Conservation (phyloP, 140 eudicot species). For the Oenanthe javanica region DNA sequence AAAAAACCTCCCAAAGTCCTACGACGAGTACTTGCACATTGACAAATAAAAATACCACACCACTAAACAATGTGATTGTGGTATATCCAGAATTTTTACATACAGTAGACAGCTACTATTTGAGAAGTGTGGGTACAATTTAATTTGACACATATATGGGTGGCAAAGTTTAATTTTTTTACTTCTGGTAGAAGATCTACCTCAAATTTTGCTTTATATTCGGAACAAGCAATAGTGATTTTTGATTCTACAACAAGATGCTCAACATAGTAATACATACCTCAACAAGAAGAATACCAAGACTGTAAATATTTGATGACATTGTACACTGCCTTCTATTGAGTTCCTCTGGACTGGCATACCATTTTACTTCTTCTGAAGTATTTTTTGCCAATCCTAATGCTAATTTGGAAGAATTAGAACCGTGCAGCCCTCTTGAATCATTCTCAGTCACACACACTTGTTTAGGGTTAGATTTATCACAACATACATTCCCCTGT, state of each 20-base stretch:
- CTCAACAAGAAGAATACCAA: constrained; percentile 90
- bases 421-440: constrained; percentile 15
- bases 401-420: constrained; percentile 22
- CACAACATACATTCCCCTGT: constrained; percentile 25
- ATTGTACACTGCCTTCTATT: constrained; percentile 39
- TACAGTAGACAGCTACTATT: neutral
- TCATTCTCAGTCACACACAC: constrained; percentile 26
- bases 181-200: neutral
- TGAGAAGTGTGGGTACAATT: too few species aligned
- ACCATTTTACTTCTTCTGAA: constrained; percentile 86
- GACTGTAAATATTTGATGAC: constrained; percentile 71
- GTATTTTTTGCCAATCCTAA: constrained; percentile 22
- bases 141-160: neutral
- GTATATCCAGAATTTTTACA: neutral
- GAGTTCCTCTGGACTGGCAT: constrained; percentile 75
- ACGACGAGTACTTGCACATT: neutral
- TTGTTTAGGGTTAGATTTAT: constrained; percentile 19
- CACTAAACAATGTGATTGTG: neutral
- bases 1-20: neutral
- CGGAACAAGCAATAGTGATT: neutral
- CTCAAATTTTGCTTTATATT: neutral
- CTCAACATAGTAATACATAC: constrained; percentile 22
- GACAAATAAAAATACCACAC: neutral
- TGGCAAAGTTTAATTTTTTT: neutral
- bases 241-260: neutral